A percentile compares a stretch with the other conserved stretches of the same genome.
phyloP scores from a whole-genome alignment of 805 yeast genomes.

The Candida ulmi region DNA sequence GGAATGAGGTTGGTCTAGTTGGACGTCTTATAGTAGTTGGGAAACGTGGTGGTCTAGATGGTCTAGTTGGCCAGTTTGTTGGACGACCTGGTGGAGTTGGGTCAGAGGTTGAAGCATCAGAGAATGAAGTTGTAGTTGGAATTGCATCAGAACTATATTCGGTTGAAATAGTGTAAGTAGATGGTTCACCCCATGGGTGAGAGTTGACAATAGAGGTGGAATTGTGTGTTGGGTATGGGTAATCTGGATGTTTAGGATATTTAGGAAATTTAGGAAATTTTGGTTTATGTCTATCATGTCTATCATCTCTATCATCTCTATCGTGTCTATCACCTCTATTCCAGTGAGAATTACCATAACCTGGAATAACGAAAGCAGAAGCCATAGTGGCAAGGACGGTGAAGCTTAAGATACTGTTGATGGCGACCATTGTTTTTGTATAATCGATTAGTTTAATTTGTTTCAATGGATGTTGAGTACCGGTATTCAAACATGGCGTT shows the following conservation, averaged over 20 bases:
- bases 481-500: too few species aligned
- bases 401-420: background rate
- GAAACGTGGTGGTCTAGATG: too few species aligned
- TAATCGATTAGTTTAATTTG: too few species aligned
- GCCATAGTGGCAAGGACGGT: background rate
- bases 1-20: too few species aligned
- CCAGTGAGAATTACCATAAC: background rate
- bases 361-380: slow-evolving; percentile 2
- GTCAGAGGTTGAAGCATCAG: too few species aligned
- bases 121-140: too few species aligned
- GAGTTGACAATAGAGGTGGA: background rate
- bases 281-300: background rate
- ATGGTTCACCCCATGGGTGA: background rate
- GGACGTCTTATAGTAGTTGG: too few species aligned
- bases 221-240: background rate
- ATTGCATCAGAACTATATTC: too few species aligned
- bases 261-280: background rate
- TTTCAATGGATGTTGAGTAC: too few species aligned
- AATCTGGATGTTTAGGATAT: too few species aligned
- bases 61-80: too few species aligned
- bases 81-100: too few species aligned
- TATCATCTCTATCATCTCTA: background rate
- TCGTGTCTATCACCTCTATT: background rate
- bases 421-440: slow-evolving; percentile 2
- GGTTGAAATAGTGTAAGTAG: background rate